Percentiles rank a stretch among this genome's conserved stretches.
phyloP scores from a whole-genome alignment of 2,329 filamentous ascomycete genomes.

The Ophiostoma tasmaniense region DNA sequence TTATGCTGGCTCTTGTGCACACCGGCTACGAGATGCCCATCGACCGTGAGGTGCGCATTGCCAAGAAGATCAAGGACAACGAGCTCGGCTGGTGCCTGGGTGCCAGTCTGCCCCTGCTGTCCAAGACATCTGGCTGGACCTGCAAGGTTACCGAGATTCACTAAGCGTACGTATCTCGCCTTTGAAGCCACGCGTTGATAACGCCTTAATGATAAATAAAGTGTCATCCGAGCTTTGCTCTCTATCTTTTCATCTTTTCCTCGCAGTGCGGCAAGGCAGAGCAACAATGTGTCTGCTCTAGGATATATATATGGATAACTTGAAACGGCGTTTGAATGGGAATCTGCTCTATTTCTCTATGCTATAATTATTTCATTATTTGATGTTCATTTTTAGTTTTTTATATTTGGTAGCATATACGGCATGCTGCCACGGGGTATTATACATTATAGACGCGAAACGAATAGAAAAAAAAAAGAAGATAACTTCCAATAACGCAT shows the following conservation, averaged over 20 bases:
- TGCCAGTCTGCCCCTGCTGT: slow-evolving; percentile 80
- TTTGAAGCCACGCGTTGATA: not conserved
- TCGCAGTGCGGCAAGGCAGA: not conserved
- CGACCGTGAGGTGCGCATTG: slow-evolving; percentile 91
- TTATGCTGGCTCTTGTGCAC: slow-evolving; percentile 87
- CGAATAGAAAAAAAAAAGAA: not conserved
- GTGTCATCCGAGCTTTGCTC: not conserved
- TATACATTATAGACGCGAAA: not conserved
- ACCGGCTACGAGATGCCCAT: slow-evolving; percentile 98
- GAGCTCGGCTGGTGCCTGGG: slow-evolving; percentile 97
- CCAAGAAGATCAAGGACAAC: slow-evolving; percentile 97
- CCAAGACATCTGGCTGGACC: slow-evolving; percentile 76
- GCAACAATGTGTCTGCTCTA: not conserved
- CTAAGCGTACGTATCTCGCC: slow-evolving; percentile 4
- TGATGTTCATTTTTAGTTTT: not conserved
- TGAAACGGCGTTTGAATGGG: slow-evolving; percentile 12
- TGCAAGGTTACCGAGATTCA: slow-evolving; percentile 75
- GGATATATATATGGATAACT: slow-evolving; percentile 1
- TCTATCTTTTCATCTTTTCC: not conserved
- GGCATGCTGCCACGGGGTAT: not conserved
- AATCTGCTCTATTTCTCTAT: slow-evolving; percentile 1
- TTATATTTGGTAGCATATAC: not conserved
- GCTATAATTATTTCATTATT: not conserved
- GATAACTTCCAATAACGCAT: not conserved
- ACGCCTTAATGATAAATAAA: slow-evolving; percentile 1